Percentiles rank a stretch among this genome's conserved stretches.
phyloP scores from a whole-genome alignment of 2,329 filamentous ascomycete genomes.

The Penicillium crustosum region DNA sequence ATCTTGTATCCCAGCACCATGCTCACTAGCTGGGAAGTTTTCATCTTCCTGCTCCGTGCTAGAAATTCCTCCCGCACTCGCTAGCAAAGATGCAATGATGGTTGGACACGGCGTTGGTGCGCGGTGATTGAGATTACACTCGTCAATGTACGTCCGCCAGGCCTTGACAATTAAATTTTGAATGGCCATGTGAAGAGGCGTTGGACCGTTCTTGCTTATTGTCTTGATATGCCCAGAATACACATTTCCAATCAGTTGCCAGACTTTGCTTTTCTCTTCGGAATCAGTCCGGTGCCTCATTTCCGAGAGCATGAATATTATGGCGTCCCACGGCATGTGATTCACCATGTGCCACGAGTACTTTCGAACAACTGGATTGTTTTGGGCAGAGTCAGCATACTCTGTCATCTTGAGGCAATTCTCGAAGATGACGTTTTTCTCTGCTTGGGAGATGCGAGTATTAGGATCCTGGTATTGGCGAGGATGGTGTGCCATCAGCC shows the following conservation, averaged over 20 bases:
- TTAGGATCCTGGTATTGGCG: constrained; percentile 31
- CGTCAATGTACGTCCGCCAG: constrained; percentile 27
- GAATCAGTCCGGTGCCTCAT: constrained; percentile 39
- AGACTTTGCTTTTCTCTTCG: constrained; percentile 42
- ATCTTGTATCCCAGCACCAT: neutral
- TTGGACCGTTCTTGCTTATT: constrained; percentile 15
- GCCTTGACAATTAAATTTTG: constrained; percentile 30
- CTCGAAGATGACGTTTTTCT: constrained; percentile 31
- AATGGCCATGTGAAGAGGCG: constrained; percentile 26
- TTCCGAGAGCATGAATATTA: constrained; percentile 52
- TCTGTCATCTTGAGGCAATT: constrained; percentile 39
- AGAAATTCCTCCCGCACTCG: neutral
- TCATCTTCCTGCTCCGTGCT: neutral
- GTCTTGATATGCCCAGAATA: constrained; percentile 42
- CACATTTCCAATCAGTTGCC: constrained; percentile 47
- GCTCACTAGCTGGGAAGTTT: neutral
- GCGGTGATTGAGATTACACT: constrained; percentile 20
- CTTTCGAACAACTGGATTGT: constrained; percentile 40
- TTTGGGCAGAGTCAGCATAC: constrained; percentile 26
- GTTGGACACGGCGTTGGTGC: constrained; percentile 23
- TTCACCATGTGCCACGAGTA: constrained; percentile 50
- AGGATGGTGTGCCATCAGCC: constrained; percentile 50
- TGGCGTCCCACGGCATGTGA: constrained; percentile 54
- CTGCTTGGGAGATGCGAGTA: constrained; percentile 16
- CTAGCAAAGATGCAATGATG: constrained; percentile 17